phyloP scores from a whole-genome alignment of 495 filamentous ascomycete genomes.

The Elasticomyces elasticus region DNA sequence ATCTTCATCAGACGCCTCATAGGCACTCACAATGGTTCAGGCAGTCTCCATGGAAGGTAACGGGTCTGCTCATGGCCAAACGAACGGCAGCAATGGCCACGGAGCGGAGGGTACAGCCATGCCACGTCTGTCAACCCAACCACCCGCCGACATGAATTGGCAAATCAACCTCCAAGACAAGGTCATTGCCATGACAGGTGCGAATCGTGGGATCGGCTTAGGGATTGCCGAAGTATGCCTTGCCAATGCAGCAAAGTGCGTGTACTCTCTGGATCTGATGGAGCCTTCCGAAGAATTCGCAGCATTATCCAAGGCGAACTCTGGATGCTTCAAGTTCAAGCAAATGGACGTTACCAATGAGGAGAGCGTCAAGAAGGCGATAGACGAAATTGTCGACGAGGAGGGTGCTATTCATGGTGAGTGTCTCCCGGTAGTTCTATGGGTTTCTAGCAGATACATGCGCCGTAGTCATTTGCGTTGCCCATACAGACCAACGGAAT shows the following conservation, averaged over 20 bases:
- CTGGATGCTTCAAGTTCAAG: slow-evolving; percentile 32
- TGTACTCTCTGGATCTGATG: slow-evolving; percentile 38
- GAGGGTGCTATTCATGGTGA: slow-evolving; percentile 32
- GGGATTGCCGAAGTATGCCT: slow-evolving; percentile 37
- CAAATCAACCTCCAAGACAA: slow-evolving; percentile 24
- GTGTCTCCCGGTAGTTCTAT: too few species aligned
- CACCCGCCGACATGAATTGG: slow-evolving; percentile 20
- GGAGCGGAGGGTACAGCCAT: not conserved
- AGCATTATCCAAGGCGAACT: slow-evolving; percentile 28
- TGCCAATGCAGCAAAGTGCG: slow-evolving; percentile 32
- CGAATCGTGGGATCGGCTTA: slow-evolving; percentile 33
- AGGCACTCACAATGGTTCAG: slow-evolving; percentile 10
- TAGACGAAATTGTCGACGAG: slow-evolving; percentile 33
- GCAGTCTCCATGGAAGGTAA: slow-evolving; percentile 1
- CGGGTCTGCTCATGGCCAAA: slow-evolving; percentile 3
- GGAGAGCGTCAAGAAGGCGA: slow-evolving; percentile 33
- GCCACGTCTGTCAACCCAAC: slow-evolving; percentile 18
- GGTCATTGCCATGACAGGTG: slow-evolving; percentile 32
- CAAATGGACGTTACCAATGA: slow-evolving; percentile 37
- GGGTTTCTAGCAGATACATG: too few species aligned
- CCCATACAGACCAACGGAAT: too few species aligned
- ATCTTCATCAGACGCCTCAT: not conserved
- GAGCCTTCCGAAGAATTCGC: slow-evolving; percentile 36
- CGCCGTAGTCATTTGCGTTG: too few species aligned
- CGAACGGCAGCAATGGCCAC: slow-evolving; percentile 7